These are phyloP conservation scores for Comarum palustre DNA, from an alignment of 306 rosid genomes.

Conservation along the genomic window DNA sequence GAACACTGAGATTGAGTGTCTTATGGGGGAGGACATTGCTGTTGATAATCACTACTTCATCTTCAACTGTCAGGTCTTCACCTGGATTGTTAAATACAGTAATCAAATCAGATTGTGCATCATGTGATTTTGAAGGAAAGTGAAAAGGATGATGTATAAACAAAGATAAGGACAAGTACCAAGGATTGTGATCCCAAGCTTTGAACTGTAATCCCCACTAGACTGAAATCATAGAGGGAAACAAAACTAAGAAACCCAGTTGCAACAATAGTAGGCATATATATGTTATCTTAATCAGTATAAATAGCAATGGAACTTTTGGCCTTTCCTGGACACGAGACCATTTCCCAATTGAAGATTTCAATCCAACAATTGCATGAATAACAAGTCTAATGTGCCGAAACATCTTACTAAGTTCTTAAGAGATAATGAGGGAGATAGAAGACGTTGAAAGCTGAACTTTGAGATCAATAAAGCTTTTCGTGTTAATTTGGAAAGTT, in stretches of 20 bases:
- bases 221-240: conserved; percentile 53
- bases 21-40: conserved; percentile 92
- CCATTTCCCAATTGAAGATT: conserved; percentile 88
- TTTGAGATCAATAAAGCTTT: neutral
- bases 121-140: neutral
- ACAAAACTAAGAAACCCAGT: conserved; percentile 24
- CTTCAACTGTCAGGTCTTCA: conserved; percentile 85
- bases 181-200: conserved; percentile 84
- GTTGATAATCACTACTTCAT: conserved; percentile 79
- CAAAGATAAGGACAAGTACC: conserved; percentile 43
- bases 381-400: conserved; percentile 25
- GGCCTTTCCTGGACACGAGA: conserved; percentile 83
- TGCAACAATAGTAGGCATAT: neutral
- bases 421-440: neutral
- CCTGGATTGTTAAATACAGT: conserved; percentile 47
- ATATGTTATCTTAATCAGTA: neutral
- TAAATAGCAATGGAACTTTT: neutral
- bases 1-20: conserved; percentile 82
- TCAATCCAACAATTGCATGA: conserved; percentile 96
- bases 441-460: neutral
- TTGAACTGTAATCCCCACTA: conserved; percentile 74
- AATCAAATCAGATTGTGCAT: conserved; percentile 5
- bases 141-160: neutral
- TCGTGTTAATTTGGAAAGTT: neutral
- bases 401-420: neutral